Evolutionary conservation across 2,329 filamentous ascomycete genomes (phyloP).

Genomic region (Nothophaeocryptopus gaeumannii): DNA sequence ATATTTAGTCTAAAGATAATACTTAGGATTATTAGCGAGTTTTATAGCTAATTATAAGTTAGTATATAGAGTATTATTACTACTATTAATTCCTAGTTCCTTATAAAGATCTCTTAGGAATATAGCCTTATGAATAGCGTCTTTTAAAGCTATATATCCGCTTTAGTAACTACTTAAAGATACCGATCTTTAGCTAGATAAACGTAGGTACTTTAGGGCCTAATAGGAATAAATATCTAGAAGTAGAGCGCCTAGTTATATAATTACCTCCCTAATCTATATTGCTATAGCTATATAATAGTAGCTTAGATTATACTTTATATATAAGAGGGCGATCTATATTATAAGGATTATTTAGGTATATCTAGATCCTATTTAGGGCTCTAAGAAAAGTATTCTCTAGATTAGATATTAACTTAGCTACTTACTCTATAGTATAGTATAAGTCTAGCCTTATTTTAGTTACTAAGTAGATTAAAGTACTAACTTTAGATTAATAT

Average conservation of each 20-base stretch:
- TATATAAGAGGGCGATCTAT: too few relatives aligned
- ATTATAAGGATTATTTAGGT: slow-evolving; percentile 7
- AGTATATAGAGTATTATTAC: slow-evolving; percentile 1
- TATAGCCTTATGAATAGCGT: slow-evolving; percentile 6
- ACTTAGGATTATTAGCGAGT: slow-evolving; percentile 5
- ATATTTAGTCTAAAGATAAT: slow-evolving; percentile 9
- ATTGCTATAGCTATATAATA: slow-evolving; percentile 1
- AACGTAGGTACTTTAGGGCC: background rate
- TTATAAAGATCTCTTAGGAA: slow-evolving; percentile 14
- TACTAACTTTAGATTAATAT: slow-evolving; percentile 3
- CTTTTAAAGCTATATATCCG: slow-evolving; percentile 12
- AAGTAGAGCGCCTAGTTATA: slow-evolving; percentile 4
- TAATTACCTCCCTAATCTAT: slow-evolving; percentile 7
- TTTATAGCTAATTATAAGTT: slow-evolving; percentile 6
- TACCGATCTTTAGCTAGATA: background rate
- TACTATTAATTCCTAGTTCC: slow-evolving; percentile 3
- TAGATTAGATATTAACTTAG: slow-evolving; percentile 8
- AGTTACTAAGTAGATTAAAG: slow-evolving; percentile 7
- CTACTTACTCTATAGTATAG: background rate
- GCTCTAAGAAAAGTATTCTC: slow-evolving; percentile 6
- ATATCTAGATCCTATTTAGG: slow-evolving; percentile 12
- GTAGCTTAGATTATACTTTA: slow-evolving; percentile 1
- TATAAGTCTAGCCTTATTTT: background rate
- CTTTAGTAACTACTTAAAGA: slow-evolving; percentile 8
- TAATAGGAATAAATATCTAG: slow-evolving; percentile 3